Base-by-base conservation (phyloP, 768 basidiomycete genomes). In the Suillus plorans region DNA sequence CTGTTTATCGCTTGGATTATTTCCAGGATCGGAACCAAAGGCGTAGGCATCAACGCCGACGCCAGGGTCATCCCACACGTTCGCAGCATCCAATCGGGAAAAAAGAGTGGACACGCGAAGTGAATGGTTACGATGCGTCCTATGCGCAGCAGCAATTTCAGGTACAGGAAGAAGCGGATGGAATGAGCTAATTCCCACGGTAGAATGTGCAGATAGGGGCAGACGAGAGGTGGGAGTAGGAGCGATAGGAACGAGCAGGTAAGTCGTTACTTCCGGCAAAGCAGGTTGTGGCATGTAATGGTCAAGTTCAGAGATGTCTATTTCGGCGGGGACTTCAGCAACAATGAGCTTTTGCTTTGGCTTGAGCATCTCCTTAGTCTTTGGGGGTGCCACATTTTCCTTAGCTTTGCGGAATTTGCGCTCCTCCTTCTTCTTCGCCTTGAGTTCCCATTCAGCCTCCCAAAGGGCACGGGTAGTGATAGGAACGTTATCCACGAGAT, bases 401-500 rank as follows among this genome's bases (percentile, higher is more conserved):
- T 64, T 56, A 14, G 62, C 63, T 25, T 74, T 75, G 41, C 65
- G 66, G 39, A 76, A 61, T 57, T 55, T 76, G 56, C 67, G 71
- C 5, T 68, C 67, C 22, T 69, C 66, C 66, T 85, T 82, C 75
- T 86, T 80, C 66, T 78, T 81, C 68, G 79, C 74, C 66, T 85
- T 83, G 31, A 87, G 39, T 49, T 92, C 87, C 82, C 86, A 85
- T 71, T 93, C 90, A 0, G 85, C 87, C 73, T 93, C 89, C 72
- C 86, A 87, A 50, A 94, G 79, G 3, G 93, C 88, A 34, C 94
- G 84, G 10, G 84, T 85, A 1, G 86, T 82, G n/a, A 95, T 77
- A 8, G 94, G 93, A 0, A 92, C 87, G 70, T 93, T 93, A 72
- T 93, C 85, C 2, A 86, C 86, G 49, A 95, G 74, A 72, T 90